Evolutionary conservation across 257 asterid genomes (phyloP).

Genomic region (Schizonepeta tenuifolia): DNA sequence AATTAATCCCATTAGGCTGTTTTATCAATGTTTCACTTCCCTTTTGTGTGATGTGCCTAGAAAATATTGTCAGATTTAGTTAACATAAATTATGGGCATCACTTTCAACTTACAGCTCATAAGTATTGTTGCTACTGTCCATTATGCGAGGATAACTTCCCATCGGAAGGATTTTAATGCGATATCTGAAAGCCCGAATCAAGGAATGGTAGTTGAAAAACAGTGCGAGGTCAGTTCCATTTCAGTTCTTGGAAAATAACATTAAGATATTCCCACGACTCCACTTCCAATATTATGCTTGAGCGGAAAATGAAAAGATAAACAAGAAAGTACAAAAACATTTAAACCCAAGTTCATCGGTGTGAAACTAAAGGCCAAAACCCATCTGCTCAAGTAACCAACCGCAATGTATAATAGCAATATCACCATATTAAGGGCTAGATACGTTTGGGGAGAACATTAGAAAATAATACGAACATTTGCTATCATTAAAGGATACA

Average conservation of each 20-base stretch:
- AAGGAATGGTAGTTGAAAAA: conserved; percentile 41
- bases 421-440: background rate
- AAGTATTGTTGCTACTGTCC: conserved; percentile 84
- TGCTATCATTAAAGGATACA: conserved; percentile 58
- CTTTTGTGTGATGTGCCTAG: background rate
- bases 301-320: background rate
- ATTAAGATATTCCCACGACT: conserved; percentile 6
- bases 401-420: background rate
- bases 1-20: background rate
- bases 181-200: conserved; percentile 62
- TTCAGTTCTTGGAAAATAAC: conserved; percentile 21
- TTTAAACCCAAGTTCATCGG: background rate
- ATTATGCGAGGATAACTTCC: conserved; percentile 98
- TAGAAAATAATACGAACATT: background rate
- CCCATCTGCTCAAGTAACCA: conserved; percentile 8
- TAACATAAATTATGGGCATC: conserved; percentile 2
- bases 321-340: background rate
- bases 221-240: conserved; percentile 12
- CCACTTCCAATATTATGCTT: conserved; percentile 1
- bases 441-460: conserved; percentile 19
- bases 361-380: background rate
- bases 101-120: conserved; percentile 79
- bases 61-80: conserved; percentile 21
- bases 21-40: conserved; percentile 2
- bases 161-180: conserved; percentile 92